Evolutionary conservation across 2,329 filamentous ascomycete genomes (phyloP), one percentile per base, ranked within the genome.

Genomic region (Pseudogymnoascus sp.): DNA sequence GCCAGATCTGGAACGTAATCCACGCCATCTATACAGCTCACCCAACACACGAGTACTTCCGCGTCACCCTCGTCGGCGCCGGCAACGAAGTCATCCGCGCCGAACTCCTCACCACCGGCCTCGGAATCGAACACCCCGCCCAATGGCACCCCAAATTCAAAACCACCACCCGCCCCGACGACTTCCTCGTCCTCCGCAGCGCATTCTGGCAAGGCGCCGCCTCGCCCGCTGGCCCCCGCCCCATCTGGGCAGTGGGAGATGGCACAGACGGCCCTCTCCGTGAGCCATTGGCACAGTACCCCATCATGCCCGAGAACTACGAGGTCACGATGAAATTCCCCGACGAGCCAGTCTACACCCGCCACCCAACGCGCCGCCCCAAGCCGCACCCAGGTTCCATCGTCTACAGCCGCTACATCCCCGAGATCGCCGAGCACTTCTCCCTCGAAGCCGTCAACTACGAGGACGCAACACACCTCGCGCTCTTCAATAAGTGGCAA

Each of bases 331-430:
- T 66, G 63, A 72, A 67, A 37, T 68, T 70, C 31, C 70, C 70
- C 16, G 46, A 64, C 16, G 60, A 65, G 19, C 46, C 64, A 12
- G 63, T 70, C 4, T 84, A 89, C 72, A 79, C 84, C 10, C 86
- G 84, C 75, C 89, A 93, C 75, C 89, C 89, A 3, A 79, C 88
- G 6, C 86, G 90, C 7, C 85, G 86, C 1, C 81, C 85, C 35
- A 93, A 93, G 77, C 89, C 90, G 4, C 77, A 79, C 1, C 87
- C 88, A 0, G 88, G 89, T 3, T 83, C 86, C 1, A 81, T 89
- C 65, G 82, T 90, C 68, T 93, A 93, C 78, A 91, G 88, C 72
- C 85, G 90, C 63, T 93, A 87, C 78, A 87, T 93, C 65, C 89
- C 89, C 6, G 86, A 92, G 70, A 79, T 93, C 41, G 79, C 85